Percentiles rank a stretch among this genome's conserved stretches.
phyloP scores from a whole-genome alignment of 345 rosid species.

The Excoecaria agallocha region DNA sequence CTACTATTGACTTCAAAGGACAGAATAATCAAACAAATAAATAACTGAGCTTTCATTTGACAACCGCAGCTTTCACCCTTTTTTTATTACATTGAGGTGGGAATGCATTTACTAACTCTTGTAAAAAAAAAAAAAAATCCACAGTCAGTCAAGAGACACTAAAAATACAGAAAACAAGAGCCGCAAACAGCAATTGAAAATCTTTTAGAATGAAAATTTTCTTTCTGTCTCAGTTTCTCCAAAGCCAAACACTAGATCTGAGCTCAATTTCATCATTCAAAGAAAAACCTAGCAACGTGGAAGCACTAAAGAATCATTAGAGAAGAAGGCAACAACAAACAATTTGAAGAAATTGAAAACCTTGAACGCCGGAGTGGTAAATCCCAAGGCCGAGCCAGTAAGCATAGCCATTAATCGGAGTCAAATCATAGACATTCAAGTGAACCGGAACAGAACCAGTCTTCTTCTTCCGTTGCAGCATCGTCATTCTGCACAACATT shows the following conservation, averaged over 20 bases:
- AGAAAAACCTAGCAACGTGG: too few species aligned
- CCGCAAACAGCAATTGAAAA: background rate
- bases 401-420: slow-evolving; percentile 90
- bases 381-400: slow-evolving; percentile 96
- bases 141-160: background rate
- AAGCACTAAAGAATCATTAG: background rate
- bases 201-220: background rate
- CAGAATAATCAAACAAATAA: slow-evolving; percentile 3
- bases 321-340: background rate
- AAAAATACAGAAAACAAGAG: background rate
- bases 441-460: slow-evolving; percentile 75
- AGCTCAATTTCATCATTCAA: background rate
- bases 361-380: slow-evolving; percentile 97
- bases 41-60: background rate
- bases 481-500: slow-evolving; percentile 59
- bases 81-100: background rate
- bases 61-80: background rate
- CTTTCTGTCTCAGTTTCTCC: slow-evolving; percentile 7
- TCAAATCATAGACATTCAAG: slow-evolving; percentile 89
- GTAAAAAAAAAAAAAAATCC: background rate
- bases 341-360: slow-evolving; percentile 24
- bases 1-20: slow-evolving; percentile 1
- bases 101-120: background rate
- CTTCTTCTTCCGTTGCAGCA: slow-evolving; percentile 56
- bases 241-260: slow-evolving; percentile 23